phyloP scores from a whole-genome alignment of 2,329 filamentous ascomycete genomes.

The Pseudocercospora fijiensis region DNA sequence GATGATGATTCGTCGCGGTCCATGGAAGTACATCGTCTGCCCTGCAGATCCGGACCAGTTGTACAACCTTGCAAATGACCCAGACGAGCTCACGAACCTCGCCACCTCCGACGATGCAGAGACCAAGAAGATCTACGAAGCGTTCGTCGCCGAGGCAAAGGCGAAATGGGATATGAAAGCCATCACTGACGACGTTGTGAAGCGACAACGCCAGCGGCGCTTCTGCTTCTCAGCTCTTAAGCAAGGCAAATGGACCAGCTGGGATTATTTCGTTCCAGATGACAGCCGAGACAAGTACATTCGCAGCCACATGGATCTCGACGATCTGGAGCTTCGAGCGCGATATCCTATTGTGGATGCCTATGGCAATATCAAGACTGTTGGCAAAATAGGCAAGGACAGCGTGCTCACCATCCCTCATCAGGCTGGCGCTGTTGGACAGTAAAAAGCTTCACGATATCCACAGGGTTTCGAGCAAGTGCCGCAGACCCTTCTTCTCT shows the following conservation, averaged over 20 bases:
- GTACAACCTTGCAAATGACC: constrained; percentile 75
- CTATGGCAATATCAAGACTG: constrained; percentile 39
- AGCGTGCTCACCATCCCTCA: constrained; percentile 30
- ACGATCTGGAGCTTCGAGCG: constrained; percentile 74
- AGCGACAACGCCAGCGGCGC: constrained; percentile 74
- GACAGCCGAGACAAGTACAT: constrained; percentile 70
- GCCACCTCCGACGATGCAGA: constrained; percentile 45
- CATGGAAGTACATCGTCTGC: constrained; percentile 89
- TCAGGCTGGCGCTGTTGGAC: constrained; percentile 38
- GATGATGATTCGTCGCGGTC: constrained; percentile 88
- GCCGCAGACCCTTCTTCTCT: background rate
- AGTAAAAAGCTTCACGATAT: constrained; percentile 25
- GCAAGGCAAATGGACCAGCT: constrained; percentile 72
- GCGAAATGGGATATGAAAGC: constrained; percentile 76
- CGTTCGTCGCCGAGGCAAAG: constrained; percentile 71
- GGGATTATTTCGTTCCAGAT: constrained; percentile 79
- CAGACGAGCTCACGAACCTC: constrained; percentile 73
- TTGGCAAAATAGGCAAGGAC: constrained; percentile 27
- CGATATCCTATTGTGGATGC: constrained; percentile 62
- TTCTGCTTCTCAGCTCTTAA: constrained; percentile 79
- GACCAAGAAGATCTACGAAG: constrained; percentile 47
- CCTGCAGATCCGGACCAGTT: constrained; percentile 81
- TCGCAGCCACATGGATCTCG: constrained; percentile 75
- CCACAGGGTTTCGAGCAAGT: background rate
- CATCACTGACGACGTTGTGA: constrained; percentile 72